A percentile compares a stretch with the other conserved stretches of the same genome.
Evolutionary conservation across 2,329 filamentous ascomycete genomes (phyloP).

Genomic region (Nemania sp.): DNA sequence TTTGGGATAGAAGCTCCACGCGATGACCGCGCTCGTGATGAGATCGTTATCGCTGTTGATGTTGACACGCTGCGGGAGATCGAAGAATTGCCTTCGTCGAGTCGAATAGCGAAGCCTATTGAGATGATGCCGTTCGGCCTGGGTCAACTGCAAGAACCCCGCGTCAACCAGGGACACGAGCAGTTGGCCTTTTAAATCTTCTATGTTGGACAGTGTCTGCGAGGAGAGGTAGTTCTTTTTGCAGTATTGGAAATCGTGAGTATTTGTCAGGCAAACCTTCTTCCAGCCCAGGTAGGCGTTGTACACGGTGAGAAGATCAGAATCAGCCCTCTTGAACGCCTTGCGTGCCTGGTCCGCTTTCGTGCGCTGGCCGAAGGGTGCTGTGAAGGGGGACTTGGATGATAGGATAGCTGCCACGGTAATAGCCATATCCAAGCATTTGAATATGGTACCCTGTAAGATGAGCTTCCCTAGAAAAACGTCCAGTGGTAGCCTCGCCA

Average conservation of each 20-base stretch:
- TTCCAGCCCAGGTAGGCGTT: constrained; percentile 94
- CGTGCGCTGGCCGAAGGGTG: constrained; percentile 79
- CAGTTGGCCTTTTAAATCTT: constrained; percentile 93
- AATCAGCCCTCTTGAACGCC: constrained; percentile 83
- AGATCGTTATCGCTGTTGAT: constrained; percentile 79
- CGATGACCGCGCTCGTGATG: constrained; percentile 79
- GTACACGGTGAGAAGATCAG: constrained; percentile 89
- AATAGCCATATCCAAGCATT: constrained; percentile 87
- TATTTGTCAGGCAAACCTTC: constrained; percentile 71
- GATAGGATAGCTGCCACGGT: constrained; percentile 93
- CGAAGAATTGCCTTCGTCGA: constrained; percentile 75
- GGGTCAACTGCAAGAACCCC: constrained; percentile 76
- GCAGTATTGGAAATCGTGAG: constrained; percentile 87
- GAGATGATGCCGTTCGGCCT: constrained; percentile 71
- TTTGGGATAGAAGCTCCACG: constrained; percentile 96
- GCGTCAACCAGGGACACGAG: constrained; percentile 84
- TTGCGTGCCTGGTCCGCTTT: constrained; percentile 81
- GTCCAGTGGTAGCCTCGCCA: constrained; percentile 88
- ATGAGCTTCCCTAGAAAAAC: constrained; percentile 95
- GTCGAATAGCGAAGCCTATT: constrained; percentile 70
- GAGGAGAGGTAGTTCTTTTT: constrained; percentile 90
- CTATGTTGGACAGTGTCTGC: constrained; percentile 89
- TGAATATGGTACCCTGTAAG: constrained; percentile 82
- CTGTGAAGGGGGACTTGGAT: constrained; percentile 91
- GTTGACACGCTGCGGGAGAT: constrained; percentile 77